A percentile compares a stretch with the other conserved stretches of the same genome.
Conservation (phyloP, 2,329 filamentous ascomycete genomes). For the Diaporthe capsici region DNA sequence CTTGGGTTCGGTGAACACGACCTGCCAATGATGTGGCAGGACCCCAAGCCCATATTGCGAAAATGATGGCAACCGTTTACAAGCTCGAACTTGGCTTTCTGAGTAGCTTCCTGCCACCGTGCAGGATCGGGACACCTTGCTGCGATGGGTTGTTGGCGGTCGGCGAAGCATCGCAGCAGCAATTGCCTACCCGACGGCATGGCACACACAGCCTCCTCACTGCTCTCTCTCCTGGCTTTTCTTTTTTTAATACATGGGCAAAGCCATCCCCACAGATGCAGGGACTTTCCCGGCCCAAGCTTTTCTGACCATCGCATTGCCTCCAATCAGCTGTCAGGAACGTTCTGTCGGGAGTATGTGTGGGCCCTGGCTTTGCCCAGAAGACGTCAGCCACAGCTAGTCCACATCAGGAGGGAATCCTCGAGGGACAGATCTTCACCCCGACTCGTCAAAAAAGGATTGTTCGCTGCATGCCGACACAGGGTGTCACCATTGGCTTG, state of each 20-base stretch:
- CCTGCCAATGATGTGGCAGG: conserved; percentile 12
- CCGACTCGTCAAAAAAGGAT: conserved; percentile 30
- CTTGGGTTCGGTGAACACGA: conserved; percentile 18
- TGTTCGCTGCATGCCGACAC: conserved; percentile 29
- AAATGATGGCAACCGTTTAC: not conserved
- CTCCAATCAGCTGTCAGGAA: conserved; percentile 38
- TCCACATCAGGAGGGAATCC: conserved; percentile 41
- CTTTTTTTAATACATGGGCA: conserved; percentile 44
- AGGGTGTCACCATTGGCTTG: conserved; percentile 11
- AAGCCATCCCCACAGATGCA: conserved; percentile 28
- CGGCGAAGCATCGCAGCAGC: not conserved
- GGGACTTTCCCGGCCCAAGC: conserved; percentile 27
- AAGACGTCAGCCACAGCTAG: conserved; percentile 41
- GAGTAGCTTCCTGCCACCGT: not conserved
- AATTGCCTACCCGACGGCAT: not conserved
- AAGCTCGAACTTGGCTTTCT: conserved; percentile 22
- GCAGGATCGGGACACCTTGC: not conserved
- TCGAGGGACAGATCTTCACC: conserved; percentile 41
- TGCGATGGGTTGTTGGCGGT: not conserved
- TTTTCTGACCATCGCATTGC: conserved; percentile 35
- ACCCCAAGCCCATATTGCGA: not conserved
- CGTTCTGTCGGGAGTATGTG: conserved; percentile 27
- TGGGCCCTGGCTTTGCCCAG: conserved; percentile 21
- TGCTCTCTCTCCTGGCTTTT: conserved; percentile 41
- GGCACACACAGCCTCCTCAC: conserved; percentile 38